Base-by-base conservation (phyloP, 2,329 filamentous ascomycete genomes). In the Epichloe festucae region DNA sequence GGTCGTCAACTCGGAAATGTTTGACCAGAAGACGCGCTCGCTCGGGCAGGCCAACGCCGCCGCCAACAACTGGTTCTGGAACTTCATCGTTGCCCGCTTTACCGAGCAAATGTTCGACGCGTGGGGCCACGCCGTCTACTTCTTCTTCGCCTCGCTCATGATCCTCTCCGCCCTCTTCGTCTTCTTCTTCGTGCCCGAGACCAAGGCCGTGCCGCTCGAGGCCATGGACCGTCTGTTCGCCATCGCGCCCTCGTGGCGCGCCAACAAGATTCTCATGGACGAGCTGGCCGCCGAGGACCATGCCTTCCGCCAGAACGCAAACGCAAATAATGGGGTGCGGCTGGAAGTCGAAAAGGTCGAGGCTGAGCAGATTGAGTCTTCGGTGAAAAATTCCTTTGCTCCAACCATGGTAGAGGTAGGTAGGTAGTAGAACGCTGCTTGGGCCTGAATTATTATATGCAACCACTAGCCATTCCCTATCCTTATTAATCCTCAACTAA, bases 1-100 rank as follows among this genome's bases (percentile, higher is more conserved):
- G 85, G 83, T 89, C 21, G 69, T 86, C 61, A 87, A 87, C 70
- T 75, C 75, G 0, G 84, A 89, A 65, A 88, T 89, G 73, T 89
- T 88, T 65, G 78, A 84, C 59, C 77, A 81, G 56, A 84, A 84
- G 66, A 67, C 62, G 1, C 62, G 69, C 49, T 79, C 81, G 0
- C 73, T 89, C 0, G 85, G 84, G 1, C 85, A 89, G 62, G 84
- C 85, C 10, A 84, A 76, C 39, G 85, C 85, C 0, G 79, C 84
- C 0, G 79, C 79, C 3, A 84, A 78, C 66, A 87, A 88, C 65
- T 88, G 84, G 84, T 74, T 84, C 60, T 84, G 72, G 71, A 87
- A 86, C 65, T 86, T 87, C 63, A 73, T 87, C 61, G 77, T 87
- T 57, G 75, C 75, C 0, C 74, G 82, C 11, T 86, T 84, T 69